A percentile compares a stretch with the other conserved stretches of the same genome.
Conservation (phyloP, 768 basidiomycete genomes). For the Rhizopogon vinicolor region DNA sequence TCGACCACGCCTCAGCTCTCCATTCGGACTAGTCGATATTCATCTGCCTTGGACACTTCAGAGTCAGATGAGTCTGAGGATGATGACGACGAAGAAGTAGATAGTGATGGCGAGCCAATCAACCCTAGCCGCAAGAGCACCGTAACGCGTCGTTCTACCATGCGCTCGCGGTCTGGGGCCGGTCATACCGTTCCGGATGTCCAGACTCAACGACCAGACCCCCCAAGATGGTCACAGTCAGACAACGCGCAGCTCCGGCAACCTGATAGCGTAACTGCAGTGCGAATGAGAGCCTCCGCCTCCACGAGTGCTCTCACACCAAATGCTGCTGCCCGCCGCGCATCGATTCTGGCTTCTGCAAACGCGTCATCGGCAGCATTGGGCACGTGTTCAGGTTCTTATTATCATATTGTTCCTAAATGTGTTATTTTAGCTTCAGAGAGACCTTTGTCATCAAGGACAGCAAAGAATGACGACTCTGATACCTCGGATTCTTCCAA, state of each 20-base stretch:
- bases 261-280: conserved; percentile 2
- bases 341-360: conserved; percentile 34
- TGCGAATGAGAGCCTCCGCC: conserved; percentile 44
- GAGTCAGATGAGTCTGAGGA: conserved; percentile 32
- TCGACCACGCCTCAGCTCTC: conserved; percentile 6
- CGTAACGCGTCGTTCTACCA: conserved; percentile 20
- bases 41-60: conserved; percentile 18
- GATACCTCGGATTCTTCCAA: conserved; percentile 28
- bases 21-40: conserved; percentile 1
- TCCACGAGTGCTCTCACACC: conserved; percentile 58
- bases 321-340: conserved; percentile 46
- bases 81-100: conserved; percentile 30
- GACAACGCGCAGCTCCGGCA: conserved; percentile 26
- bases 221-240: conserved; percentile 9
- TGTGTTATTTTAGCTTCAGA: background rate
- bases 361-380: conserved; percentile 21
- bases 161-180: conserved; percentile 13
- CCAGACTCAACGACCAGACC: conserved; percentile 4
- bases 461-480: conserved; percentile 12
- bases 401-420: background rate
- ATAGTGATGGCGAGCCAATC: conserved; percentile 29
- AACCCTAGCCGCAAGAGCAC: conserved; percentile 31
- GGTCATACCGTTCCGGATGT: conserved; percentile 8
- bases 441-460: background rate
- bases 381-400: conserved; percentile 21